phyloP scores from a whole-genome alignment of 108 stramenopile genomes.

The Nitzschia inconspicua region DNA sequence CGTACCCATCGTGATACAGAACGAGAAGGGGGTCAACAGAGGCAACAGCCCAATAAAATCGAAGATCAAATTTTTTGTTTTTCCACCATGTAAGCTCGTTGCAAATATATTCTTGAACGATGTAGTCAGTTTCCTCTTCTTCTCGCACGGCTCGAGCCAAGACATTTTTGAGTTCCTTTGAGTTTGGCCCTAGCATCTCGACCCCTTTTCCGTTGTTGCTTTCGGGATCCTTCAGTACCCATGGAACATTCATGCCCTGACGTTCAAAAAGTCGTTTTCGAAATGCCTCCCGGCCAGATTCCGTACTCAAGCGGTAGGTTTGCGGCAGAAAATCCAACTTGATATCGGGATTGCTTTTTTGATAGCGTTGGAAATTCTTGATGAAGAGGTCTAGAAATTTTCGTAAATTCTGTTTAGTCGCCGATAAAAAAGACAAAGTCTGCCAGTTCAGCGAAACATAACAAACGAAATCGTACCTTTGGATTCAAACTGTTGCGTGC shows the following conservation, averaged over 20 bases:
- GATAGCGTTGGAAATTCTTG: neutral
- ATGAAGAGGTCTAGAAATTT: too few relatives aligned
- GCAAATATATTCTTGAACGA: constrained; percentile 30
- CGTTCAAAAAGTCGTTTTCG: neutral
- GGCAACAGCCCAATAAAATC: constrained; percentile 23
- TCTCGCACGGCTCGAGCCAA: neutral
- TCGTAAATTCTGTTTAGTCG: too few relatives aligned
- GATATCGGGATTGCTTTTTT: too few relatives aligned
- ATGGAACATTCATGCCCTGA: constrained; percentile 15
- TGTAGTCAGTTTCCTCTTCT: too few relatives aligned
- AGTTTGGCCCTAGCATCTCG: constrained; percentile 22
- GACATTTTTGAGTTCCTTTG: neutral
- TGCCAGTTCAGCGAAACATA: neutral
- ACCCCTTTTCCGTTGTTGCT: constrained; percentile 31
- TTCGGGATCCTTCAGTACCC: constrained; percentile 21
- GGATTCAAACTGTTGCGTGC: neutral
- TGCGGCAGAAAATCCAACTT: constrained; percentile 10
- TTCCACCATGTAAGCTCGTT: constrained; percentile 15
- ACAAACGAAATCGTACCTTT: neutral
- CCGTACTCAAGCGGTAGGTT: constrained; percentile 4
- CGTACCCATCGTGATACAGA: constrained; percentile 32
- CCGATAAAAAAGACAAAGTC: too few relatives aligned
- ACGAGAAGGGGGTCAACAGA: constrained; percentile 24
- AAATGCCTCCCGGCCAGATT: constrained; percentile 4
- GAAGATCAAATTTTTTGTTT: constrained; percentile 23